Evolutionary conservation across 2,329 filamentous ascomycete species (phyloP).

Genomic region (Hypoxylon sp.): DNA sequence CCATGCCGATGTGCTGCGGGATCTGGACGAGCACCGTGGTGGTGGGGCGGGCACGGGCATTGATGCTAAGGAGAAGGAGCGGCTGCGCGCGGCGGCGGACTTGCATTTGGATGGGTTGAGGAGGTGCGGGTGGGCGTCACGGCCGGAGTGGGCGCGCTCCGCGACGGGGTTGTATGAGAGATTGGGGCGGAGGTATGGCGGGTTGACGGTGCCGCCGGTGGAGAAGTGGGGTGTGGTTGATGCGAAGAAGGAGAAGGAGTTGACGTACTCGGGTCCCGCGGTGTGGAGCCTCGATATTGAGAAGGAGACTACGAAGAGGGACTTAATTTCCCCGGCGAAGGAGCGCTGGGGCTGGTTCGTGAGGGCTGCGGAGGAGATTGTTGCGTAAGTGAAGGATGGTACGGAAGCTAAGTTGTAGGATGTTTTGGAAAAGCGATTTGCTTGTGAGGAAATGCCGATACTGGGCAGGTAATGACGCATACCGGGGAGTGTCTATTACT

Average conservation of each 20-base stretch:
- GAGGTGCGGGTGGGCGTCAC: conserved; percentile 44
- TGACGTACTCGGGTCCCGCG: conserved; percentile 32
- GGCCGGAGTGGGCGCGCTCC: conserved; percentile 31
- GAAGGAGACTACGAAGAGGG: conserved; percentile 39
- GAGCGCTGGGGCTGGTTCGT: conserved; percentile 43
- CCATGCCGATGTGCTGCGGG: conserved; percentile 52
- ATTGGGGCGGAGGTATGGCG: conserved; percentile 42
- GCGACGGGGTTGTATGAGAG: conserved; percentile 30
- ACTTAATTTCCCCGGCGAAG: conserved; percentile 44
- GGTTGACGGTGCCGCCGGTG: conserved; percentile 31
- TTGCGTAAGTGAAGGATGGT: background rate
- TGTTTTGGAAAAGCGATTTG: conserved; percentile 1
- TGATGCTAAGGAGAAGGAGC: conserved; percentile 36
- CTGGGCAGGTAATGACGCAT: conserved; percentile 19
- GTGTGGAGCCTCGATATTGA: conserved; percentile 40
- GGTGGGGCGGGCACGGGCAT: conserved; percentile 7
- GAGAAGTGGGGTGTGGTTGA: conserved; percentile 43
- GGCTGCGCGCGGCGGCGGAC: conserved; percentile 42
- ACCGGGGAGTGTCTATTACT: conserved; percentile 22
- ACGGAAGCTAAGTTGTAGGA: background rate
- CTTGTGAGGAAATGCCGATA: conserved; percentile 9
- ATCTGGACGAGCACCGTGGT: conserved; percentile 43
- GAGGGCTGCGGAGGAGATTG: conserved; percentile 12
- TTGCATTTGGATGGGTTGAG: conserved; percentile 46
- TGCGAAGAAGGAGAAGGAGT: conserved; percentile 44